Percentiles rank a stretch among this genome's conserved stretches.
Evolutionary conservation across 2,329 filamentous ascomycete genomes (phyloP).

Genomic region (Triangularia setosa): DNA sequence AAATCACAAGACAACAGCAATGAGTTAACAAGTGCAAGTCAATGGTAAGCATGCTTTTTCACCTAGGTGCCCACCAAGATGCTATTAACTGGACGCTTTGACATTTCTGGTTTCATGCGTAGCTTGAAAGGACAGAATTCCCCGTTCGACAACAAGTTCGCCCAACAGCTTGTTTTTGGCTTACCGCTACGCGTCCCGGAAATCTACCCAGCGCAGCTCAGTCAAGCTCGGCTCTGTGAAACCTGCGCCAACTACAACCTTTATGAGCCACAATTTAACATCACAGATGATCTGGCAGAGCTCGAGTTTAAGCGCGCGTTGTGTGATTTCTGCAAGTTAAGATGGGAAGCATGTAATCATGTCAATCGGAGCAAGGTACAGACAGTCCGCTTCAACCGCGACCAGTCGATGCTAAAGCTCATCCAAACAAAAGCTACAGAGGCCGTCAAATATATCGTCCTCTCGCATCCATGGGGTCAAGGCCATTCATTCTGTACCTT

Average conservation of each 20-base stretch:
- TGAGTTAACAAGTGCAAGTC: neutral
- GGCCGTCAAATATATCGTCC: conserved; percentile 13
- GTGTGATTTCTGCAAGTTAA: conserved; percentile 6
- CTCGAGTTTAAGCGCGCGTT: neutral
- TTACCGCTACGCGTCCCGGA: neutral
- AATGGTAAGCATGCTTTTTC: neutral
- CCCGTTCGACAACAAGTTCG: conserved; percentile 8
- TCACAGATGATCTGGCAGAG: neutral
- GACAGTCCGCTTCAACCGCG: neutral
- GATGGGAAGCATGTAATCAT: conserved; percentile 1
- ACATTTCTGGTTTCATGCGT: neutral
- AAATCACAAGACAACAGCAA: too few species aligned
- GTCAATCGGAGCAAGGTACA: neutral
- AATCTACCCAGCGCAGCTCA: neutral
- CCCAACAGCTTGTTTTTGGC: neutral
- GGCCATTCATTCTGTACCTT: conserved; percentile 17
- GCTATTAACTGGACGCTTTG: too few species aligned
- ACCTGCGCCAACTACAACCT: neutral
- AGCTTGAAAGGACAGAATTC: conserved; percentile 4
- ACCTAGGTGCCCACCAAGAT: too few species aligned
- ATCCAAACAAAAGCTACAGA: neutral
- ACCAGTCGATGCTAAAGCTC: neutral
- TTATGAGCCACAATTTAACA: conserved; percentile 1
- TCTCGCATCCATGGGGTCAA: conserved; percentile 29
- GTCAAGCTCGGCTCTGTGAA: neutral